Base-by-base conservation (phyloP, 768 basidiomycete genomes). In the Pulveroboletus sp. region DNA sequence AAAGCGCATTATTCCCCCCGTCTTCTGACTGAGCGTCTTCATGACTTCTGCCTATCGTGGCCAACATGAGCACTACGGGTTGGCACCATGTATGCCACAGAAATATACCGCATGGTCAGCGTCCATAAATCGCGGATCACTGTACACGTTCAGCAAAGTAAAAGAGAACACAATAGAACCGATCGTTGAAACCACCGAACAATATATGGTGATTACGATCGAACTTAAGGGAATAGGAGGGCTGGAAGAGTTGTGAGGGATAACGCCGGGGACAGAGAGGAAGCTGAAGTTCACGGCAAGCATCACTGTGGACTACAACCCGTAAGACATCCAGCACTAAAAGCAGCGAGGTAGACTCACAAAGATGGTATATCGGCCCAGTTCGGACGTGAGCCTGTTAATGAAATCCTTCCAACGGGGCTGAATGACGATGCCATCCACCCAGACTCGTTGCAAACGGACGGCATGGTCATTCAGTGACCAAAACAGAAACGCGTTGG, bases 251-350 rank as follows among this genome's bases (percentile, higher is more conserved):
- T 4, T 15, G 2, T 14, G 5, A 2, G 4, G 28, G 17, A 37
- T 8, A 28, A 60, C 41, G 7, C 44, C 36, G 0, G 58, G 58
- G 3, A 60, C 38, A 13, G 57, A 33, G 2, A 58, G 58, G 27
- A 58, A 52, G 17, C 57, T 50, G 39, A 57, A 35, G 4, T 59
- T 41, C 3, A 57, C 57, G 1, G 57, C 57, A 8, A 57, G 47
- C 52, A 57, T 55, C 10, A 59, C 57, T 30, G 52, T 57, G 15
- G 56, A 57, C 56, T 57, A 21, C 10, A 2, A 44, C 0, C 24
- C 17, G 8, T 57, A 6, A 47, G 36, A 18, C 11, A 24, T n/a
- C 27, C 0, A 6, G 4, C 9, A 36, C 9, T 5, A 6, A 14
- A 35, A 46, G 5, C 6, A 46, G 5, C 6, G 6, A 26, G 10